Evolutionary conservation across 371 early-diverging fungal species (phyloP).

Genomic region (Mortierella sp.): DNA sequence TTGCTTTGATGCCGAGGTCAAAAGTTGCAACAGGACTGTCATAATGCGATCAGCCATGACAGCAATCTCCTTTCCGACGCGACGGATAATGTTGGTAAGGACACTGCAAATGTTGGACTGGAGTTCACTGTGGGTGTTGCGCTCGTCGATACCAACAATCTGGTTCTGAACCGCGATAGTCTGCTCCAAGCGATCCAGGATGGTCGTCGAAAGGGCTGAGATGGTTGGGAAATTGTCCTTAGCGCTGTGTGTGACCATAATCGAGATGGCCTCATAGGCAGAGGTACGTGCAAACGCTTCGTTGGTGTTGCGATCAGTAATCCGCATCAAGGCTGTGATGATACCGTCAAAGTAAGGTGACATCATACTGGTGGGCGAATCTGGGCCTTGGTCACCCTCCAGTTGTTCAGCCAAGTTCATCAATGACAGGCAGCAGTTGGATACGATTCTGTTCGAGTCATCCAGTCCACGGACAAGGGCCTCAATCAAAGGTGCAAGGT

Average conservation of each 20-base stretch:
- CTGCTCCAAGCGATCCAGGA: conserved; percentile 82
- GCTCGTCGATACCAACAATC: conserved; percentile 83
- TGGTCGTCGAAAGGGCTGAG: conserved; percentile 73
- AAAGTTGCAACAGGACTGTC: conserved; percentile 79
- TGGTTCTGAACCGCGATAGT: conserved; percentile 72
- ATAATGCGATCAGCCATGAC: conserved; percentile 88
- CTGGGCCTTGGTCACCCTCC: conserved; percentile 62
- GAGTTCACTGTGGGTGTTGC: conserved; percentile 80
- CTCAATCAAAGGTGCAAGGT: conserved; percentile 76
- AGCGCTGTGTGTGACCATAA: conserved; percentile 75
- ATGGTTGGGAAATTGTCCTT: conserved; percentile 82
- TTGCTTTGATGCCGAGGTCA: conserved; percentile 73
- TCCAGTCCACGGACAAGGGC: conserved; percentile 84
- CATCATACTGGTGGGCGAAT: conserved; percentile 71
- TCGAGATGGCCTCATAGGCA: conserved; percentile 92
- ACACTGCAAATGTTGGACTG: conserved; percentile 92
- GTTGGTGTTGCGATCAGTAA: conserved; percentile 73
- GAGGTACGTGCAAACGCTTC: conserved; percentile 89
- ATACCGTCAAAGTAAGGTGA: conserved; percentile 87
- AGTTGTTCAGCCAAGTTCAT: conserved; percentile 89
- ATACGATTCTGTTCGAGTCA: conserved; percentile 88
- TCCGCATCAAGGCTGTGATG: conserved; percentile 76
- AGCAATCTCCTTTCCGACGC: conserved; percentile 73
- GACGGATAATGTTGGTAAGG: conserved; percentile 82
- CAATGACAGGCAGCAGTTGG: conserved; percentile 89